Evolutionary conservation across 1,284 basidiomycete genomes (phyloP), one percentile per base, ranked within the genome.

Genomic region (Cutaneotrichosporon sp.): DNA sequence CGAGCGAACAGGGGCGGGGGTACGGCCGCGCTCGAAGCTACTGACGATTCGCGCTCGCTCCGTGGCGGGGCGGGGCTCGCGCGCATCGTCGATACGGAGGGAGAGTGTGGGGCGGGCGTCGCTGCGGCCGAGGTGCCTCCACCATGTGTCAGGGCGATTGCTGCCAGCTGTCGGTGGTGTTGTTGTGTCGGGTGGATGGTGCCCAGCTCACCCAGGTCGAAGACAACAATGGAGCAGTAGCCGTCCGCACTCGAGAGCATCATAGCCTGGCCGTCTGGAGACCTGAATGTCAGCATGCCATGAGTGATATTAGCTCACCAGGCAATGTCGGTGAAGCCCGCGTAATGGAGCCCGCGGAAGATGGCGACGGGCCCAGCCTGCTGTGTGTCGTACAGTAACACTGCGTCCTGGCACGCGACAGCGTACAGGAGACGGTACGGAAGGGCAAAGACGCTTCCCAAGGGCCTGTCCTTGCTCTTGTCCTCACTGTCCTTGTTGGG

Each of bases 301-400:
- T 16, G 16, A 34, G 31, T 9, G 14, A n/a, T 5, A 50, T 14
- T 22, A 30, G 85, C 90, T 67, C 73, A 96, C 96, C 96, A 99
- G 52, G 90, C 87, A 81, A 97, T 85, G 82, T 99, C 96, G 1
- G 97, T 99, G 75, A 98, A 98, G 72, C 95, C 92, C 66, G 97
- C 92, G 77, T 97, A 99, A 81, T 99, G 96, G 70, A 99, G 82
- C 75, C 97, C 97, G 60, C 90, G 92, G 74, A 99, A 87, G 73
- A 98, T 84, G 77, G 92, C 95, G 51, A 98, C 86, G 0, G 96
- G 97, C 0, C 90, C 87, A 1, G 92, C 86, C 82, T 99, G 96
- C 80, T 99, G 96, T 4, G 96, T 98, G 79, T 99, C 96, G 79
- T 99, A 96, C 63, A 99, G 89, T 61, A 92, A 86, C 26, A 99